These are phyloP conservation scores for Xylona heveae DNA, from an alignment of 495 filamentous ascomycete genomes.

Conservation along the genomic window DNA sequence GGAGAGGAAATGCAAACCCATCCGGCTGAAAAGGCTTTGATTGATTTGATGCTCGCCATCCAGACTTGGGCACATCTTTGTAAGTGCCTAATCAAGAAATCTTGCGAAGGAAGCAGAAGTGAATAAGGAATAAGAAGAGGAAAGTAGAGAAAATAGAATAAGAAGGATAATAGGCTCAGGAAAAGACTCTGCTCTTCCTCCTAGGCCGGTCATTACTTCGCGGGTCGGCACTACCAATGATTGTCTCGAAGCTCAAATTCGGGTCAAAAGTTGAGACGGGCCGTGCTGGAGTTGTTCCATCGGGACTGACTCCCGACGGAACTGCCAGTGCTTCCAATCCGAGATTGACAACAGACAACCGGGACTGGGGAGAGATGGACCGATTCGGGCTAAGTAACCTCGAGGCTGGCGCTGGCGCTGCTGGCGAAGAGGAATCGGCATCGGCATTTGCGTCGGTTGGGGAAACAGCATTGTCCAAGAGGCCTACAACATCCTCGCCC, in stretches of 20 bases:
- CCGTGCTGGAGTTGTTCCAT: neutral
- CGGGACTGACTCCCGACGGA: neutral
- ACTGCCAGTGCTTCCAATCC: constrained; percentile 3
- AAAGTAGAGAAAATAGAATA: too few species aligned
- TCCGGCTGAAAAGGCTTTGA: too few species aligned
- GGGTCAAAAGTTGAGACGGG: neutral
- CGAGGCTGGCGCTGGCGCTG: neutral
- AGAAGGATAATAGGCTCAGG: too few species aligned
- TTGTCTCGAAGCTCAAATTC: constrained; percentile 1
- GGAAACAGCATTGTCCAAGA: neutral
- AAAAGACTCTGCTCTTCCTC: too few species aligned
- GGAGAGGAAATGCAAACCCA: too few species aligned
- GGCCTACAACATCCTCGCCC: constrained; percentile 14
- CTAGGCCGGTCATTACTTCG: too few species aligned
- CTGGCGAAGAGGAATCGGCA: constrained; percentile 3
- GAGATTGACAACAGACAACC: neutral
- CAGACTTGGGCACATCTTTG: too few species aligned
- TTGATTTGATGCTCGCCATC: too few species aligned
- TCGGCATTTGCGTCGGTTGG: constrained; percentile 7
- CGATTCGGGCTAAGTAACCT: neutral
- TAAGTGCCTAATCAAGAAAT: too few species aligned
- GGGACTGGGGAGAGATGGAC: too few species aligned
- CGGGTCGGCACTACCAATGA: neutral
- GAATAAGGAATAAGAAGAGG: too few species aligned
- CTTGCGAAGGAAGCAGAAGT: too few species aligned